Percentiles rank a stretch among this genome's conserved stretches.
Conservation (phyloP, 352 stramenopile species). For the Phytophthora europaea region DNA sequence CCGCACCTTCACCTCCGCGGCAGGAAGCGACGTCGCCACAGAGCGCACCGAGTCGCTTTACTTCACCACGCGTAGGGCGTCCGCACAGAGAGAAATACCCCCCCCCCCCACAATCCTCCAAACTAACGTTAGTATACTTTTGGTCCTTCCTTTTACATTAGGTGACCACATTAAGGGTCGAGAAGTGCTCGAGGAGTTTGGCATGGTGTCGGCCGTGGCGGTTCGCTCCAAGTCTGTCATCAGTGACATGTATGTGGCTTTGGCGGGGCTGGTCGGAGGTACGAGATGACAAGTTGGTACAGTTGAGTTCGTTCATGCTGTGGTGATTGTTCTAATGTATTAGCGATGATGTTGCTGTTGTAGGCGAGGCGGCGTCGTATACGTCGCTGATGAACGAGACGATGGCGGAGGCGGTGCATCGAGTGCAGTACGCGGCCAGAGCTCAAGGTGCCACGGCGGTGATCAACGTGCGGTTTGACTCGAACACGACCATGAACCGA, state of each 20-base stretch:
- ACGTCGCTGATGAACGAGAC: conserved; percentile 89
- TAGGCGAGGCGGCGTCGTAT: conserved; percentile 79
- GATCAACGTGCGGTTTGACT: conserved; percentile 86
- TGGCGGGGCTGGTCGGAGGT: conserved; percentile 76
- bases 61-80: conserved; percentile 73
- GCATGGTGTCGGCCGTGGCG: conserved; percentile 76
- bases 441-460: conserved; percentile 80
- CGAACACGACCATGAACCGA: conserved; percentile 89
- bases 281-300: neutral
- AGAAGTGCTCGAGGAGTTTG: conserved; percentile 80
- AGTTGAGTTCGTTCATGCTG: neutral
- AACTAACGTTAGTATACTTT: neutral
- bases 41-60: conserved; percentile 48
- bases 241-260: conserved; percentile 84
- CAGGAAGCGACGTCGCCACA: neutral
- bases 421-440: conserved; percentile 78
- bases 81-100: neutral
- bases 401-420: conserved; percentile 79
- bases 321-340: neutral
- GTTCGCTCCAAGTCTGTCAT: conserved; percentile 88
- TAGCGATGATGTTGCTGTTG: neutral
- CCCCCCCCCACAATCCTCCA: neutral
- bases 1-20: conserved; percentile 21
- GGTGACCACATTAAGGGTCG: conserved; percentile 75
- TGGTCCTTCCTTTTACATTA: conserved; percentile 22